Percentiles rank a stretch among this genome's conserved stretches.
Evolutionary conservation across 176 grass and related monocot species (phyloP).

Genomic region (Lolium perenne): DNA sequence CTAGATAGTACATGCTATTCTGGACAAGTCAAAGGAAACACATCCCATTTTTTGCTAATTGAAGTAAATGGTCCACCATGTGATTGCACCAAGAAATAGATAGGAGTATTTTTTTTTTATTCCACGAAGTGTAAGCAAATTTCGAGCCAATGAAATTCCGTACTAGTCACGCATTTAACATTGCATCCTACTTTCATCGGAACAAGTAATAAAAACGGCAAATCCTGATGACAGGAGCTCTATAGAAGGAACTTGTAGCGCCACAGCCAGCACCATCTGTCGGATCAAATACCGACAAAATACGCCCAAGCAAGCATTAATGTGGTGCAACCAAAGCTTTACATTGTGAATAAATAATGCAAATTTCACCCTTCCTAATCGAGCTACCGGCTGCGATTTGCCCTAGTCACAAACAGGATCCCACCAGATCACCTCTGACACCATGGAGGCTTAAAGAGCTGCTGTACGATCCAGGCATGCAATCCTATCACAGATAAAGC

Average conservation of each 20-base stretch:
- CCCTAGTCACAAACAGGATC: neutral
- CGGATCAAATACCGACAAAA: neutral
- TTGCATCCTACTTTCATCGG: neutral
- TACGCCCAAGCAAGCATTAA: neutral
- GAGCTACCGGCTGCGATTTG: neutral
- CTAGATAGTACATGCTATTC: neutral
- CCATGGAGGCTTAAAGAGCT: slow-evolving; percentile 66
- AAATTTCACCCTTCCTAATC: neutral
- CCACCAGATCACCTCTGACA: slow-evolving; percentile 46
- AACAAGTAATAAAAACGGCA: neutral
- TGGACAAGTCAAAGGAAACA: neutral
- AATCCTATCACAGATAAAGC: no score
- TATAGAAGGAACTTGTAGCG: neutral
- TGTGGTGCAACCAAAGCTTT: neutral
- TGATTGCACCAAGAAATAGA: slow-evolving; percentile 6
- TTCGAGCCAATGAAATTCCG: neutral
- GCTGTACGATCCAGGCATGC: slow-evolving; percentile 49
- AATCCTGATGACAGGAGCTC: neutral
- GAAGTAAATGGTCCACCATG: neutral
- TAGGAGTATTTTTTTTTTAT: neutral
- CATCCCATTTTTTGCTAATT: neutral
- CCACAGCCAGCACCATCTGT: neutral
- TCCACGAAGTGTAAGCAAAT: neutral
- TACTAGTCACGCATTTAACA: neutral
- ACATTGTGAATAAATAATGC: neutral